These are phyloP conservation scores for Gryganskiella cystojenkinii DNA, from an alignment of 192 early-diverging fungal species.

Conservation along the genomic window DNA sequence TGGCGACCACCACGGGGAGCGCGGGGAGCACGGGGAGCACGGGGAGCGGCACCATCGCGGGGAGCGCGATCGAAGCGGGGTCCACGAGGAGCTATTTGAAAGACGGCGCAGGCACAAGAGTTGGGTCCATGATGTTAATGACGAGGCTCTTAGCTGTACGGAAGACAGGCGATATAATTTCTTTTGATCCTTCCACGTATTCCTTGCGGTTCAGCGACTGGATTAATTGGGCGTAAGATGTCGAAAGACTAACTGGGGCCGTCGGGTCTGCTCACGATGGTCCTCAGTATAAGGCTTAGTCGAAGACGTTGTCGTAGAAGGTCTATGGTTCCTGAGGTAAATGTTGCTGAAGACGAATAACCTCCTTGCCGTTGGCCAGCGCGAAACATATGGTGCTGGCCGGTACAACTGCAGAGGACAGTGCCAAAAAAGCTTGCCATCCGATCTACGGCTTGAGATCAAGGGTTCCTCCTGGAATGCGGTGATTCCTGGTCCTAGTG, in stretches of 20 bases:
- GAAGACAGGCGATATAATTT: too few species aligned
- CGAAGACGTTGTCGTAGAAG: too few species aligned
- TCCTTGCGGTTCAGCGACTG: too few species aligned
- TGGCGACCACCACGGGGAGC: constrained; percentile 59
- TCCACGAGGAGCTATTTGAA: constrained; percentile 41
- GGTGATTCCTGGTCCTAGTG: background rate
- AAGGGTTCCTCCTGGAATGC: constrained; percentile 12
- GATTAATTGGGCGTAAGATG: too few species aligned
- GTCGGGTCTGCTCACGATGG: too few species aligned
- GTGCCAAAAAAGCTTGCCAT: background rate
- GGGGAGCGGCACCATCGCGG: constrained; percentile 49
- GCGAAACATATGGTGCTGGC: too few species aligned
- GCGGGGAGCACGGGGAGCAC: constrained; percentile 55
- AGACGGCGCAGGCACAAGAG: background rate
- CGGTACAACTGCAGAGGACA: background rate
- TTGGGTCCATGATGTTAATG: background rate
- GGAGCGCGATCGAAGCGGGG: constrained; percentile 53
- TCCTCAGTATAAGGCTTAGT: too few species aligned
- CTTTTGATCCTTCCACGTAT: too few species aligned
- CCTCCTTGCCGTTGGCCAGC: too few species aligned
- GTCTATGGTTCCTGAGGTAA: too few species aligned
- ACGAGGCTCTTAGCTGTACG: background rate
- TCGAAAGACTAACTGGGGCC: too few species aligned
- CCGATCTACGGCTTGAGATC: constrained; percentile 11
- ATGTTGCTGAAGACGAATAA: too few species aligned